These are phyloP conservation scores for Blastobotrys americana DNA, from an alignment of 805 yeast species.

Conservation along the genomic window DNA sequence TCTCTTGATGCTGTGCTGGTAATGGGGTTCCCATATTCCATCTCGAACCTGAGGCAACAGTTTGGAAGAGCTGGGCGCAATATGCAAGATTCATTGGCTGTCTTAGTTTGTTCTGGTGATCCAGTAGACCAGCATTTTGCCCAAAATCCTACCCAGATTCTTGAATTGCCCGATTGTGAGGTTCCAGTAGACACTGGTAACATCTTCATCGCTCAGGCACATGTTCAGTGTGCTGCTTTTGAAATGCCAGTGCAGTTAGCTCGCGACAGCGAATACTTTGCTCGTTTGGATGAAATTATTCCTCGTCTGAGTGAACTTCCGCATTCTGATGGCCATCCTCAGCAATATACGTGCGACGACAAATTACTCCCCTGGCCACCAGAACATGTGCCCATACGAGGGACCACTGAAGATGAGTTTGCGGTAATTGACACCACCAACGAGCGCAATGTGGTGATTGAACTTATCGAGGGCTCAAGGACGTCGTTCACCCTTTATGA, in stretches of 20 bases:
- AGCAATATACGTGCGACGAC: slow-evolving; percentile 44
- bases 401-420: slow-evolving; percentile 70
- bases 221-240: slow-evolving; percentile 90
- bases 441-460: slow-evolving; percentile 65
- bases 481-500: slow-evolving; percentile 84
- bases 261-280: slow-evolving; percentile 54
- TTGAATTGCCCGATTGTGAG: slow-evolving; percentile 46
- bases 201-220: slow-evolving; percentile 62
- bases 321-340: slow-evolving; percentile 32
- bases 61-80: slow-evolving; percentile 92
- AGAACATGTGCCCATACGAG: slow-evolving; percentile 66
- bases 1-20: slow-evolving; percentile 83
- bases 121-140: slow-evolving; percentile 85
- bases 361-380: slow-evolving; percentile 78
- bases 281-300: slow-evolving; percentile 23
- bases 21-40: slow-evolving; percentile 87
- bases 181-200: slow-evolving; percentile 56
- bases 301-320: slow-evolving; percentile 13
- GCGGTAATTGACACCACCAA: slow-evolving; percentile 89
- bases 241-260: slow-evolving; percentile 60
- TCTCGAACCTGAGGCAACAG: slow-evolving; percentile 87
- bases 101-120: slow-evolving; percentile 68
- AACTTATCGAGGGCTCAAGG: slow-evolving; percentile 81
- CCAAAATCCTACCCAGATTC: slow-evolving; percentile 54
- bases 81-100: slow-evolving; percentile 67